phyloP scores from a whole-genome alignment of 345 rosid genomes.

The Garcia nutans region DNA sequence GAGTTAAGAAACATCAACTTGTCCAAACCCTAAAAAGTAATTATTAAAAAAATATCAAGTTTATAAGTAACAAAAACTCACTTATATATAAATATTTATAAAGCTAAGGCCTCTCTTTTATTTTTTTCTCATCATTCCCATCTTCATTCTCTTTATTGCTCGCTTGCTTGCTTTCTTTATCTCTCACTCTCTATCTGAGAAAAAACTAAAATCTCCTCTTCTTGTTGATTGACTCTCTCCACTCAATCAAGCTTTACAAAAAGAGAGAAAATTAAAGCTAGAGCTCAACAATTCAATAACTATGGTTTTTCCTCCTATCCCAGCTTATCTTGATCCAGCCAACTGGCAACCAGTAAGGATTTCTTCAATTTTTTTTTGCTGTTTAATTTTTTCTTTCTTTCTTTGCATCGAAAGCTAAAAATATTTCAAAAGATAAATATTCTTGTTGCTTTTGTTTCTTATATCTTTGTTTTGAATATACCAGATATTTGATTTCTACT shows the following conservation, averaged over 20 bases:
- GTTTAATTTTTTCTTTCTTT: conserved; percentile 9
- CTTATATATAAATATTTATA: not conserved
- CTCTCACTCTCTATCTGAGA: not conserved
- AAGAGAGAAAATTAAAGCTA: conserved; percentile 19
- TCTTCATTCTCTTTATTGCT: not conserved
- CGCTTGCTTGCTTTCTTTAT: not conserved
- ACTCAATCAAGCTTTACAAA: conserved; percentile 45
- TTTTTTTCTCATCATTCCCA: conserved; percentile 16
- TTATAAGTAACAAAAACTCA: not conserved
- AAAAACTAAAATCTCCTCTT: not conserved
- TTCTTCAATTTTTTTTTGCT: conserved; percentile 18
- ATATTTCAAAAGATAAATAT: conserved; percentile 45
- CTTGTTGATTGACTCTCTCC: conserved; percentile 35
- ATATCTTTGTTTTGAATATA: conserved; percentile 54
- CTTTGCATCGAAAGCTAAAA: conserved; percentile 31
- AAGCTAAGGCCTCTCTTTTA: conserved; percentile 12
- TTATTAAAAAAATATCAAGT: conserved; percentile 13
- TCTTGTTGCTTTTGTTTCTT: conserved; percentile 34
- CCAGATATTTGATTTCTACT: conserved; percentile 41
- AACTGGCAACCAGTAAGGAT: conserved; percentile 90
- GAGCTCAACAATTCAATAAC: conserved; percentile 29
- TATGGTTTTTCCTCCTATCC: conserved; percentile 89
- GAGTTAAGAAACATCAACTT: conserved; percentile 13
- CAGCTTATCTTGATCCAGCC: conserved; percentile 95
- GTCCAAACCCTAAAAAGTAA: conserved; percentile 16